Conservation (phyloP, 305 asterid species). For the Ilex paraguariensis region DNA sequence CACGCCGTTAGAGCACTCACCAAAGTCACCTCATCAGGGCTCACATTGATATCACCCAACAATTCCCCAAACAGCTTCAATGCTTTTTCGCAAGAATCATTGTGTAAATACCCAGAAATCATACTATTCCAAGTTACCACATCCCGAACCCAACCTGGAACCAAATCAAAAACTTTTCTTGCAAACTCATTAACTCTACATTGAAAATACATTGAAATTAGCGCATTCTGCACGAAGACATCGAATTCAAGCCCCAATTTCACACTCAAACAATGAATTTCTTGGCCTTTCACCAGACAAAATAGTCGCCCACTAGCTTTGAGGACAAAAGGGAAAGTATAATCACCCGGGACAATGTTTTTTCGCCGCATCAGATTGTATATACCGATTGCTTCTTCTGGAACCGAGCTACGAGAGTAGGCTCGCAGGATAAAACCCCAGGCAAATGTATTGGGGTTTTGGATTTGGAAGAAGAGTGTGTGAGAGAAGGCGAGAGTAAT, state of each 20-base stretch:
- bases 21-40: conserved; percentile 6
- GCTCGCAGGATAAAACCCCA: background rate
- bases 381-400: background rate
- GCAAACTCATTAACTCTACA: no score
- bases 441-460: background rate
- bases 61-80: conserved; percentile 1
- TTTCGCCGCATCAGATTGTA: background rate
- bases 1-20: conserved; percentile 4
- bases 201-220: no score
- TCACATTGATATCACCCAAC: background rate
- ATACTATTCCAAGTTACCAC: no score
- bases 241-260: no score
- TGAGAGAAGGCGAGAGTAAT: background rate
- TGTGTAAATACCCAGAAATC: no score
- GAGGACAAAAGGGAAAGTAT: conserved; percentile 1
- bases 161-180: no score
- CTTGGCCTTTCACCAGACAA: background rate
- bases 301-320: background rate
- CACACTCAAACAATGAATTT: conserved; percentile 1
- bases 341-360: background rate
- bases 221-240: no score
- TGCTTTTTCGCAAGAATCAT: conserved; percentile 3
- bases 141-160: no score
- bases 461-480: background rate
- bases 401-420: background rate